phyloP scores from a whole-genome alignment of 192 early-diverging fungal species.

The Rhizophagus sp. region DNA sequence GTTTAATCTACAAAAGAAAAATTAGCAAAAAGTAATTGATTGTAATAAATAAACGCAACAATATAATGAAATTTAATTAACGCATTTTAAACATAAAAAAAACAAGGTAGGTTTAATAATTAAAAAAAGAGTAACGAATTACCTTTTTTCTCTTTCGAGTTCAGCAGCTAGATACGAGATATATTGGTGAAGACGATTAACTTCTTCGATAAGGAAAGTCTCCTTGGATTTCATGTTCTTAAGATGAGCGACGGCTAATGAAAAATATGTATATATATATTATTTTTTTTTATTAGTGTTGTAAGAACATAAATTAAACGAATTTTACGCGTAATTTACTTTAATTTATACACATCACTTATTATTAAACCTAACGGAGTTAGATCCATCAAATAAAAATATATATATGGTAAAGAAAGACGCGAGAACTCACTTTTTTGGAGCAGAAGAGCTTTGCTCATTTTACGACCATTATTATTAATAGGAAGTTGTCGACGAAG shows the following conservation, averaged over 20 bases:
- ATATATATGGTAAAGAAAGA: background rate
- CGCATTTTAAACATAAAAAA: too few species aligned
- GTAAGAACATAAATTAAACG: background rate
- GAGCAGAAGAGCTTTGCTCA: slow-evolving; percentile 47
- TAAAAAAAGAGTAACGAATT: background rate
- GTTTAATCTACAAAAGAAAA: slow-evolving; percentile 18
- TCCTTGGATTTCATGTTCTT: slow-evolving; percentile 26
- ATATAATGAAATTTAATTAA: background rate
- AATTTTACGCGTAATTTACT: background rate
- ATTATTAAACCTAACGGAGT: background rate
- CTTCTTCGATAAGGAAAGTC: slow-evolving; percentile 22
- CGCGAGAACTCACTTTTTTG: slow-evolving; percentile 39
- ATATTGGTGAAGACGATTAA: slow-evolving; percentile 27
- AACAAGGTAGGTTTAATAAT: too few species aligned
- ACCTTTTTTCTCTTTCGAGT: slow-evolving; percentile 29
- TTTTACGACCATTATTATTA: slow-evolving; percentile 41
- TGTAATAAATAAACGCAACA: background rate
- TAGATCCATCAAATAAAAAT: background rate
- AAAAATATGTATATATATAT: background rate
- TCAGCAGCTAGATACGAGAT: slow-evolving; percentile 18
- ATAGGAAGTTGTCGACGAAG: slow-evolving; percentile 44
- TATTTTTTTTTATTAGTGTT: background rate
- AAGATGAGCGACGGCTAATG: slow-evolving; percentile 21
- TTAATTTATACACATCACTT: background rate
- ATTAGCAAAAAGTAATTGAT: background rate